phyloP scores from a whole-genome alignment of 805 yeast genomes.

The Hanseniaspora osmophila region DNA sequence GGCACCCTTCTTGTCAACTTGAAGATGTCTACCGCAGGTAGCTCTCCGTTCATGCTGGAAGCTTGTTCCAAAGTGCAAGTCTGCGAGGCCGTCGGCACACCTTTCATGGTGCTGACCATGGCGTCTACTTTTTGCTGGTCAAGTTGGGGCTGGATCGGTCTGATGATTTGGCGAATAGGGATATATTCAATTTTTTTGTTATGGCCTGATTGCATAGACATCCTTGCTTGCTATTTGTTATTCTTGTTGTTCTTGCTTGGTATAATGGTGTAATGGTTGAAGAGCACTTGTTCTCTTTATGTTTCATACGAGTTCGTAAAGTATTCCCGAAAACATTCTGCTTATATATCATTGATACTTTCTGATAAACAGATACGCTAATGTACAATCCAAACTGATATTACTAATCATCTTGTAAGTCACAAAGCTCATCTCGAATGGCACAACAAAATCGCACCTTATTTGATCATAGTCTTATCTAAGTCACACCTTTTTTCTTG shows the following conservation, averaged over 20 bases:
- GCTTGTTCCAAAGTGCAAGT: slow-evolving; percentile 38
- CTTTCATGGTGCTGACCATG: slow-evolving; percentile 60
- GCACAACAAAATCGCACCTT: neutral
- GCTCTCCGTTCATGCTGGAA: slow-evolving; percentile 32
- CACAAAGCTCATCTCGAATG: neutral
- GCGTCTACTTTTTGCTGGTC: slow-evolving; percentile 62
- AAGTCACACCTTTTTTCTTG: neutral
- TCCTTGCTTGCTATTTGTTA: slow-evolving; percentile 13
- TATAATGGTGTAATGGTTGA: too few species aligned
- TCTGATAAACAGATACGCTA: too few species aligned
- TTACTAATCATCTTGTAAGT: too few species aligned
- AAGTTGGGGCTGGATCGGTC: slow-evolving; percentile 80
- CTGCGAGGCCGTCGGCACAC: slow-evolving; percentile 46
- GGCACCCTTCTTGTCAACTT: slow-evolving; percentile 37
- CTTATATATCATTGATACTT: too few species aligned
- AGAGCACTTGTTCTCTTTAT: too few species aligned
- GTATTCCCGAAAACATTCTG: too few species aligned
- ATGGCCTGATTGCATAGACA: slow-evolving; percentile 59
- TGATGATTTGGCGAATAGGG: slow-evolving; percentile 51
- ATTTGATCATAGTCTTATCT: too few species aligned
- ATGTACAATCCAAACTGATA: too few species aligned
- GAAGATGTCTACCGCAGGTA: slow-evolving; percentile 75
- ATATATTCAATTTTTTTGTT: slow-evolving; percentile 39
- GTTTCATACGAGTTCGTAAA: too few species aligned
- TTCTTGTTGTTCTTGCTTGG: too few species aligned